phyloP scores from a whole-genome alignment of 208 protist species.

The Trypanosoma rangeli region DNA sequence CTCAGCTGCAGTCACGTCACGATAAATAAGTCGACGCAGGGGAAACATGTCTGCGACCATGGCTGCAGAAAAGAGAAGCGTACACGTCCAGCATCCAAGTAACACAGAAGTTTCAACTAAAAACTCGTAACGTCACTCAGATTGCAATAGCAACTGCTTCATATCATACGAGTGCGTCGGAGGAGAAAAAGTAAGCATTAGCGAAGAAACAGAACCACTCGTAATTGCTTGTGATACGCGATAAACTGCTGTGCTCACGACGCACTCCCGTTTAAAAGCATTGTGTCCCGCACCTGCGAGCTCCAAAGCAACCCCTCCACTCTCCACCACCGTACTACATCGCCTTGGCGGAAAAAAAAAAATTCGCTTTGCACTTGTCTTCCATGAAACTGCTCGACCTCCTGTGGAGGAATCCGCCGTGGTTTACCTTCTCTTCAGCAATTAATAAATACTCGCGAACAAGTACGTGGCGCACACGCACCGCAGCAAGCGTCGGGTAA shows the following conservation, averaged over 20 bases:
- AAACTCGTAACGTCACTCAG: slow-evolving; percentile 33
- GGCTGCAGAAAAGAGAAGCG: slow-evolving; percentile 59
- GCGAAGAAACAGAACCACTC: not conserved
- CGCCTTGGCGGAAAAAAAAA: not conserved
- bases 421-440: not conserved
- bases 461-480: slow-evolving; percentile 42
- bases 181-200: not conserved
- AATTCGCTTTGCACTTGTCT: not conserved
- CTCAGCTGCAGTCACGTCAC: not conserved
- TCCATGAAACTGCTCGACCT: not conserved
- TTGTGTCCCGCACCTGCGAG: slow-evolving; percentile 12
- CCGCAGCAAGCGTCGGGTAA: slow-evolving; percentile 42
- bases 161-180: not conserved
- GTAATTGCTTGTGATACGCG: not conserved
- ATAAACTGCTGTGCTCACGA: slow-evolving; percentile 2
- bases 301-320: slow-evolving; percentile 14
- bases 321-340: slow-evolving; percentile 14
- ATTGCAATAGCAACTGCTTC: not conserved
- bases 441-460: slow-evolving; percentile 34
- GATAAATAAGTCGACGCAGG: slow-evolving; percentile 24
- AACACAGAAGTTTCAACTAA: slow-evolving; percentile 55
- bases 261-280: slow-evolving; percentile 7
- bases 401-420: not conserved
- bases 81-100: slow-evolving; percentile 50
- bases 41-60: slow-evolving; percentile 54